Conservation (phyloP, 352 stramenopile species). For the Globisporangium mamillatum region DNA sequence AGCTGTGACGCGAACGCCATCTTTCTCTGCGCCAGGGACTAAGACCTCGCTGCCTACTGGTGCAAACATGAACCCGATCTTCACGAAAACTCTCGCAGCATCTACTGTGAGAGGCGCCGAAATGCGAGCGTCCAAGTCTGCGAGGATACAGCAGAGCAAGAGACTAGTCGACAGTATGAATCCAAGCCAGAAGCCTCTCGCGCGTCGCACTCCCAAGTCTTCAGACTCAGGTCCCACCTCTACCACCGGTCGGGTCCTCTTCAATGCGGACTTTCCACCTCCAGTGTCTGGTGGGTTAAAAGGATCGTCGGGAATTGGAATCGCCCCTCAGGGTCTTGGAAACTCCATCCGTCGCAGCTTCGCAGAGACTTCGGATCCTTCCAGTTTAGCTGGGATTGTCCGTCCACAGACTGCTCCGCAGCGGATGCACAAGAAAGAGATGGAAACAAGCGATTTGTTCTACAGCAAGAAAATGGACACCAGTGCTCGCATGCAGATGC, state of each 20-base stretch:
- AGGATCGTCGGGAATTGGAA: not conserved
- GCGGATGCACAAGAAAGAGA: slow-evolving; percentile 34
- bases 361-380: slow-evolving; percentile 2
- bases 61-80: slow-evolving; percentile 13
- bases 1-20: slow-evolving; percentile 19
- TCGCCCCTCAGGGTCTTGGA: slow-evolving; percentile 6
- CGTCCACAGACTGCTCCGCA: slow-evolving; percentile 45
- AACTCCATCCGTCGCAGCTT: slow-evolving; percentile 11
- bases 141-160: slow-evolving; percentile 1
- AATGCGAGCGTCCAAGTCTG: slow-evolving; percentile 3
- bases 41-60: slow-evolving; percentile 24
- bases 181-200: slow-evolving; percentile 15
- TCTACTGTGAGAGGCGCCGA: not conserved
- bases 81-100: slow-evolving; percentile 18
- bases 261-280: slow-evolving; percentile 16
- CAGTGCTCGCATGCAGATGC: slow-evolving; percentile 23
- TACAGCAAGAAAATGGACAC: slow-evolving; percentile 41
- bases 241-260: slow-evolving; percentile 8
- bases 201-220: slow-evolving; percentile 11
- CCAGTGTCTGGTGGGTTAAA: not conserved
- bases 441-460: slow-evolving; percentile 41
- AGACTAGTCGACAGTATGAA: slow-evolving; percentile 10
- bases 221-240: not conserved
- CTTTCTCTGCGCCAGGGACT: slow-evolving; percentile 20
- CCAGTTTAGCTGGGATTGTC: not conserved